Base-by-base conservation (phyloP, 805 yeast species). In the Candida ovalis region DNA sequence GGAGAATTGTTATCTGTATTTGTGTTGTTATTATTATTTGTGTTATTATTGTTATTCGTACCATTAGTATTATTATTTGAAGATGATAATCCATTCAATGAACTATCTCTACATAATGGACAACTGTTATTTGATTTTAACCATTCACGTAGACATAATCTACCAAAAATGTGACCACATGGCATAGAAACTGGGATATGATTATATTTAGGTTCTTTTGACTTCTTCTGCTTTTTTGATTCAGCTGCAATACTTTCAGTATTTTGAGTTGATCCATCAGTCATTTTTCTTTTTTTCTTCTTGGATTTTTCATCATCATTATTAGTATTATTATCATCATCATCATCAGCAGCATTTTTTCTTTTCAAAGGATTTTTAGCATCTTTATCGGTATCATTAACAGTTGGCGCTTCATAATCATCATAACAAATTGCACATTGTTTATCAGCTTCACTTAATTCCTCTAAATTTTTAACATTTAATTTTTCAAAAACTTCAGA, bases 91-190 rank as follows among this genome's bases (percentile, higher is more conserved):
- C 46, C 38, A 17, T 65, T 57, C 47, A 74, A 73, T 50, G 85
- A 70, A 19, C 75, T 70, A 17, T 72, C 72, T 49, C 98, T 80
- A 63, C 99, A 92, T 42, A 92, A 67, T 0, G 99, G 99, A 63
- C 98, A 91, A 2, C 88, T 80, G 27, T 80, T 76, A 57, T 86
- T 82, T 22, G 78, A 69, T 51, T 76, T 77, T 44, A 92, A 77
- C 99, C 99, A 92, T 57, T 85, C 88, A 49, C 74, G 78, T 22
- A 90, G 71, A 70, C 99, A 92, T n/a, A 80, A 77, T 52, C 82
- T 76, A 6, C 99, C 98, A 71, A 94, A 92, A 0, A 82, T 62
- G 61, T 92, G 99, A 8, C 81, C 81, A 65, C 99, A 92, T 0
- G 96, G 94, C 77, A 92, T 73, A 49, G 76, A 70, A 1, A 86